These are phyloP conservation scores for Citrullus amarus DNA, from an alignment of 306 rosid genomes.

Conservation along the genomic window DNA sequence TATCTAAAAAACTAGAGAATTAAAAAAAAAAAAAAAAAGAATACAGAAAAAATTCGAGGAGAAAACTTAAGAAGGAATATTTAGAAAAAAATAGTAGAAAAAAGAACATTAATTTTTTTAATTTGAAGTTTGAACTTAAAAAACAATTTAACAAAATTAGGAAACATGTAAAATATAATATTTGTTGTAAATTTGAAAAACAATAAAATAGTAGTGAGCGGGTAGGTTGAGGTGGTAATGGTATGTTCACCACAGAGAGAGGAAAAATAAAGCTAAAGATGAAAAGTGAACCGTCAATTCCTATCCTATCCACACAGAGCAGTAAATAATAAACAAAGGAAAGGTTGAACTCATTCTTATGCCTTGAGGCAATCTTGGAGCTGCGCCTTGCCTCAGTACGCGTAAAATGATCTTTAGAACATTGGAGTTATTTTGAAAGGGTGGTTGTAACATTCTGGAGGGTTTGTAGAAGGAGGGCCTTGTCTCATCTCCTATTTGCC, in stretches of 20 bases:
- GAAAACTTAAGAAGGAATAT: neutral
- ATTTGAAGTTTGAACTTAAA: neutral
- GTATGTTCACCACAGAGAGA: neutral
- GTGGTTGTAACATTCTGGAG: neutral
- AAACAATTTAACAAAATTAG: no score
- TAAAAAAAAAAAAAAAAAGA: neutral
- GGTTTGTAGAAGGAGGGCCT: neutral
- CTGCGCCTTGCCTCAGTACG: no score
- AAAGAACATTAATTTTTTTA: neutral
- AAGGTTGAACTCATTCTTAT: neutral
- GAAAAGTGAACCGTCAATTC: neutral
- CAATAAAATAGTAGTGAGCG: neutral
- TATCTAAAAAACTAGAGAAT: neutral
- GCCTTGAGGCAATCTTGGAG: no score
- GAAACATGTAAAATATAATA: neutral
- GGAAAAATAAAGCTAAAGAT: neutral
- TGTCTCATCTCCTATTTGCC: neutral
- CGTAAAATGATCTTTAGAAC: neutral
- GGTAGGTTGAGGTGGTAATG: neutral
- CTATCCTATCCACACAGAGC: no score
- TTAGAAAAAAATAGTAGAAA: neutral
- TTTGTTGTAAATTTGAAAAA: neutral
- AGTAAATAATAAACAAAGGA: neutral
- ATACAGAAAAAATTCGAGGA: neutral
- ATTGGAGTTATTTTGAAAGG: no score